These are phyloP conservation scores for Petunia secreta DNA, from an alignment of 257 asterid genomes.

Conservation along the genomic window DNA sequence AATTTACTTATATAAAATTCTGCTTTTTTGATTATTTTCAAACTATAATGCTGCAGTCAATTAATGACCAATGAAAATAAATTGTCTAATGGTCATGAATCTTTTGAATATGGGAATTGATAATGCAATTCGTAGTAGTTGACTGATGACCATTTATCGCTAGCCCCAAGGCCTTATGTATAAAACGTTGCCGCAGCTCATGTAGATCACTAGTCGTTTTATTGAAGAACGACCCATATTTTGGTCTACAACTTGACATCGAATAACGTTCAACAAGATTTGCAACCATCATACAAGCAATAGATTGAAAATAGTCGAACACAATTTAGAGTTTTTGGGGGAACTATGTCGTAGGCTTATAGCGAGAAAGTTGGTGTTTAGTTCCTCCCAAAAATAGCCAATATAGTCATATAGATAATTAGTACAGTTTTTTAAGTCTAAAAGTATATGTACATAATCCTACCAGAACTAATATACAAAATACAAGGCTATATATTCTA, in stretches of 20 bases:
- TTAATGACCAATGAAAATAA: not conserved
- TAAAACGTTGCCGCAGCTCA: not conserved
- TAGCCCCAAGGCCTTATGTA: not conserved
- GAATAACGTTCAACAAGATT: not conserved
- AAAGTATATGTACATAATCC: slow-evolving; percentile 20
- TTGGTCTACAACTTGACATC: not conserved
- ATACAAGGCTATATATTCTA: slow-evolving; percentile 32
- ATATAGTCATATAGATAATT: not conserved
- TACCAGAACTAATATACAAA: slow-evolving; percentile 11
- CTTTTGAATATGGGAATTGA: not conserved
- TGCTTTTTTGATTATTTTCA: not conserved
- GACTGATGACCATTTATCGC: not conserved
- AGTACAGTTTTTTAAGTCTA: not conserved
- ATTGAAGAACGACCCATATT: not conserved
- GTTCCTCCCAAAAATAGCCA: not conserved
- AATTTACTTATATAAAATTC: not conserved
- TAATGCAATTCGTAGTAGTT: too few relatives aligned
- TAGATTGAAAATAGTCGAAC: not conserved
- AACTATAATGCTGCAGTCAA: not conserved
- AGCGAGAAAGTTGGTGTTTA: not conserved
- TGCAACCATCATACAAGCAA: not conserved
- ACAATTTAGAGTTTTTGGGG: not conserved
- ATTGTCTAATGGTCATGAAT: not conserved
- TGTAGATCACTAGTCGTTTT: not conserved
- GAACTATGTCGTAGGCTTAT: not conserved